A percentile compares a stretch with the other conserved stretches of the same genome.
Conservation (phyloP, 2,329 filamentous ascomycete genomes). For the Aspergillus fumigatiaffinis region DNA sequence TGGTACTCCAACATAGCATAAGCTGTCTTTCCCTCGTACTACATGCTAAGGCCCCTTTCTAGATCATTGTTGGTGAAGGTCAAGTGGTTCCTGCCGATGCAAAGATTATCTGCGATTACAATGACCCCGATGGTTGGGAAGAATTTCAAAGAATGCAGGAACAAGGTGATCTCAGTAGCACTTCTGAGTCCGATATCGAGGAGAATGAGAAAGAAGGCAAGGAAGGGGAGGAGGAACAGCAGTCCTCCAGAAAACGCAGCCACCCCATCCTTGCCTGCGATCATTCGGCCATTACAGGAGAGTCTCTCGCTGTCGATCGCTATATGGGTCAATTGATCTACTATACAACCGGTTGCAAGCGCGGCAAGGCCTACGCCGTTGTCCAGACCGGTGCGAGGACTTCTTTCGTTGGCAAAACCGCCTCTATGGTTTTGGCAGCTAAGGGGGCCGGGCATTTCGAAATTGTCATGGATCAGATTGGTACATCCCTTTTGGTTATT, state of each 20-base stretch:
- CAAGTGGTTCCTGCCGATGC: constrained; percentile 66
- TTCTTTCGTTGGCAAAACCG: constrained; percentile 74
- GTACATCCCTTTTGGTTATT: constrained; percentile 67
- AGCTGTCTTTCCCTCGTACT: neutral
- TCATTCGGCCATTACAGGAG: constrained; percentile 76
- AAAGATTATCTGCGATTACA: constrained; percentile 69
- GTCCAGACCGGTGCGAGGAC: constrained; percentile 63
- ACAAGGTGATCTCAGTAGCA: constrained; percentile 54
- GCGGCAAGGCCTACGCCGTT: constrained; percentile 70
- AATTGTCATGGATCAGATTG: constrained; percentile 78
- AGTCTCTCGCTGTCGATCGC: constrained; percentile 66
- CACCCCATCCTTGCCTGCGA: constrained; percentile 67
- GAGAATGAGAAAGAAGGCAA: constrained; percentile 50
- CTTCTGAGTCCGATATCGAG: constrained; percentile 52
- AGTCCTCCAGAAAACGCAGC: constrained; percentile 44
- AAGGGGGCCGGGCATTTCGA: constrained; percentile 76
- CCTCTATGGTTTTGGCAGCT: constrained; percentile 67
- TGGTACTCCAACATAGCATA: constrained; percentile 9
- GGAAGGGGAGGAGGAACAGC: constrained; percentile 36
- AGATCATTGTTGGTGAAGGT: constrained; percentile 69
- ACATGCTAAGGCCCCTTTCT: constrained; percentile 15
- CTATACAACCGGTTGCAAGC: constrained; percentile 79
- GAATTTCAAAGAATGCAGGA: constrained; percentile 62
- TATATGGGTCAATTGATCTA: constrained; percentile 71
- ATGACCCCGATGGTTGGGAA: constrained; percentile 63